A percentile compares a stretch with the other conserved stretches of the same genome.
These are phyloP conservation scores for Arxiozyma bovina DNA, from an alignment of 1,139 yeast species.

Conservation along the genomic window DNA sequence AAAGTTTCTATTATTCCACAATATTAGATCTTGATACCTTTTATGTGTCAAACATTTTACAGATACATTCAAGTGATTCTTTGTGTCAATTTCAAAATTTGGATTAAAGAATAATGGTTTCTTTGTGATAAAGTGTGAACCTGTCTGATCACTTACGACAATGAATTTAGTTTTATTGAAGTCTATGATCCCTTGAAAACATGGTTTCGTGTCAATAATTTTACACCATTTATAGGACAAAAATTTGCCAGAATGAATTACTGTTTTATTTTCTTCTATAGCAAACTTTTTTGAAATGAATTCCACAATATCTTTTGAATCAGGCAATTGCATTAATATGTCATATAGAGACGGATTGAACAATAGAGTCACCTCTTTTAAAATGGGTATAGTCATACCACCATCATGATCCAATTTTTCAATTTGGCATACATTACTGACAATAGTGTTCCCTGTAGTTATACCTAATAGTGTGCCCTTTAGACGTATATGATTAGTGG, in stretches of 20 bases:
- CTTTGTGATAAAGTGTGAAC: not conserved
- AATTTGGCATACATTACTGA: slow-evolving; percentile 14
- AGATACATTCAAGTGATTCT: not conserved
- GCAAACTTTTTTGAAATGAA: slow-evolving; percentile 19
- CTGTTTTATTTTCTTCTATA: slow-evolving; percentile 12
- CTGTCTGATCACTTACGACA: slow-evolving; percentile 12
- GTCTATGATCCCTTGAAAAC: slow-evolving; percentile 18
- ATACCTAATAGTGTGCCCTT: not conserved
- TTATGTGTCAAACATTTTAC: slow-evolving; percentile 12
- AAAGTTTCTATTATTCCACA: slow-evolving; percentile 10
- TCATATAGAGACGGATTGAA: slow-evolving; percentile 18
- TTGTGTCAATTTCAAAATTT: not conserved
- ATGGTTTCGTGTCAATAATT: slow-evolving; percentile 16
- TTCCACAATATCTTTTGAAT: slow-evolving; percentile 13
- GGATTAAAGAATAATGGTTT: not conserved
- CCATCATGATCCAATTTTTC: slow-evolving; percentile 3
- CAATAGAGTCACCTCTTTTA: slow-evolving; percentile 14
- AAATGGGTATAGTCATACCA: slow-evolving; percentile 9
- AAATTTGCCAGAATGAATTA: slow-evolving; percentile 14
- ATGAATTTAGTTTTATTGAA: slow-evolving; percentile 17
- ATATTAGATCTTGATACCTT: slow-evolving; percentile 10
- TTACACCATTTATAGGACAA: slow-evolving; percentile 17
- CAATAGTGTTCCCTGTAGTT: slow-evolving; percentile 4
- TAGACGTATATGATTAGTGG: slow-evolving; percentile 2
- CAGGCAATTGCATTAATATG: slow-evolving; percentile 13